Evolutionary conservation across 2,329 filamentous ascomycete species (phyloP).

Genomic region (Ascochyta pisi): DNA sequence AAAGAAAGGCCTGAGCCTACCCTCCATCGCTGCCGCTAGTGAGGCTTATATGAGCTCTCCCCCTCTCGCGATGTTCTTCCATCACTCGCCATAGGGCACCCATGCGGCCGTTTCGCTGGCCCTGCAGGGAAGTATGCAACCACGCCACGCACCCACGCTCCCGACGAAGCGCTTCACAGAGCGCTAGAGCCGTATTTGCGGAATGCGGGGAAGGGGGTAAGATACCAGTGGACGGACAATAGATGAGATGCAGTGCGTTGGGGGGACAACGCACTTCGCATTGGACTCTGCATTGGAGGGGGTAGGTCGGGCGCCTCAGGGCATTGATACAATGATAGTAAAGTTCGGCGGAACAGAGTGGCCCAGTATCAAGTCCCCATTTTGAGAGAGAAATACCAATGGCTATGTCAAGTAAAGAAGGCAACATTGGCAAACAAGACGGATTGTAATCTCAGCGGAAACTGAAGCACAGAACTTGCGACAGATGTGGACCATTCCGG

Average conservation of each 20-base stretch:
- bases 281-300: slow-evolving; percentile 24
- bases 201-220: slow-evolving; percentile 26
- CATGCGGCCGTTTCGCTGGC: slow-evolving; percentile 36
- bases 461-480: neutral
- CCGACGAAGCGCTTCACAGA: slow-evolving; percentile 22
- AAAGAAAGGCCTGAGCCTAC: slow-evolving; percentile 19
- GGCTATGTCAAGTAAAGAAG: neutral
- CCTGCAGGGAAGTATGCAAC: slow-evolving; percentile 35
- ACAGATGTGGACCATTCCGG: slow-evolving; percentile 8
- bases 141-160: slow-evolving; percentile 29
- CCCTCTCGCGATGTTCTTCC: neutral
- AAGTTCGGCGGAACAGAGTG: neutral
- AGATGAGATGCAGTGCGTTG: slow-evolving; percentile 26
- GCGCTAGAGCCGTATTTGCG: slow-evolving; percentile 19
- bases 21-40: slow-evolving; percentile 1
- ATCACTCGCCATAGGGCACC: slow-evolving; percentile 11
- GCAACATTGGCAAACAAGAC: neutral
- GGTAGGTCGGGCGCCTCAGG: neutral
- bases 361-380: neutral
- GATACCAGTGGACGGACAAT: slow-evolving; percentile 22
- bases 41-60: slow-evolving; percentile 26
- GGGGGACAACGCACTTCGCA: slow-evolving; percentile 42
- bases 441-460: too few species aligned
- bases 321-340: too few species aligned
- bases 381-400: too few species aligned